Base-by-base conservation (phyloP, 495 filamentous ascomycete species). In the Hypoxylon crocopeplum region DNA sequence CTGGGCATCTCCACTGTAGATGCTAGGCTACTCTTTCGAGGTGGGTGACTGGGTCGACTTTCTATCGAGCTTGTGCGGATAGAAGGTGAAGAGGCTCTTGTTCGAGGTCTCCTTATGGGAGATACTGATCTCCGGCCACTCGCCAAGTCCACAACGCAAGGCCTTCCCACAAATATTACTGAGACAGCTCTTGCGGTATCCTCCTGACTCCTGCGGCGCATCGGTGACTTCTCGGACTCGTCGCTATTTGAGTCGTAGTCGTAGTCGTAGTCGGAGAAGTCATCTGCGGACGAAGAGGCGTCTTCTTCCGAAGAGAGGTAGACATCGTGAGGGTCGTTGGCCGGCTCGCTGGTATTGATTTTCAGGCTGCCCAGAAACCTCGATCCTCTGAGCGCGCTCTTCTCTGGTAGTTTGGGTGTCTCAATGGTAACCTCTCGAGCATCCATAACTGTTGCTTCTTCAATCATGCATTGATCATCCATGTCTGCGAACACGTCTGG, bases 221-320 rank as follows among this genome's bases (percentile, higher is more conserved):
- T 56, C 11, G 69, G 67, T 5, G 71, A 75, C 8, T 69, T 46
- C 16, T 71, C 67, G 19, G 59, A 58, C 56, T 73, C 72, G 25
- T 76, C 72, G 41, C 65, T 68, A 37, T 62, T 71, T 45, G 76
- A 77, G 46, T 80, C 77, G 66, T 69, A 79, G 60, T 70, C 77
- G 66, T 69, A 79, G 60, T 70, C 77, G 60, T 75, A 77, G 57
- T 80, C 78, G 42, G 77, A 81, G 39, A 77, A 77, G 64, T 79
- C 77, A 57, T 79, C 77, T 19, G 78, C 74, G 21, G 77, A 75
- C 0, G 78, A 80, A 12, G 78, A 81, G 37, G 71, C 78, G 38
- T 79, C 77, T 57, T 81, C 78, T 44, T 81, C 78, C 4, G 77
- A 80, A 7, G 78, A 81, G 15, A 81, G 76, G 60, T 81, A 81